phyloP scores from a whole-genome alignment of 805 yeast species.

The Candida arabinofermentans region DNA sequence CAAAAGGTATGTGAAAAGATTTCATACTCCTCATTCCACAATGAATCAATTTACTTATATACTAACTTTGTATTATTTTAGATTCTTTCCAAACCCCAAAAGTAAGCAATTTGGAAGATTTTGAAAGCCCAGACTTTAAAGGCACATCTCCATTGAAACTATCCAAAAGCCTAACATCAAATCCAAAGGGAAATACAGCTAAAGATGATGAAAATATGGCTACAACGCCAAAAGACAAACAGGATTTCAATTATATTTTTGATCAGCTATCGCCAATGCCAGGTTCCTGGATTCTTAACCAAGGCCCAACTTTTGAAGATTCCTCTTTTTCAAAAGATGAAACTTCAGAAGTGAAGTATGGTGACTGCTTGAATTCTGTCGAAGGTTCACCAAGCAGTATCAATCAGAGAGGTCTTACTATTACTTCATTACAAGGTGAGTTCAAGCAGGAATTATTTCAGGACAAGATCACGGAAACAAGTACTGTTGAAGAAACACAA shows the following conservation, averaged over 20 bases:
- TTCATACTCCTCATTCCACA: too few species aligned
- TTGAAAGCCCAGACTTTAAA: constrained; percentile 1
- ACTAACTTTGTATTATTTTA: neutral
- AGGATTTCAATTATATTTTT: constrained; percentile 24
- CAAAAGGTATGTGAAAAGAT: neutral
- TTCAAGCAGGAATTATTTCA: constrained; percentile 4
- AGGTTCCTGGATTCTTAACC: constrained; percentile 25
- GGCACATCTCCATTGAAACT: constrained; percentile 4
- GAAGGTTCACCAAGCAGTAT: constrained; percentile 18
- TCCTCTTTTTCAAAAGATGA: neutral
- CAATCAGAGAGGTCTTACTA: constrained; percentile 5
- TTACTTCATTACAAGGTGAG: constrained; percentile 18
- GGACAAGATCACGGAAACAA: too few species aligned
- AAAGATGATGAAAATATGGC: neutral
- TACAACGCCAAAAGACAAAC: constrained; percentile 13
- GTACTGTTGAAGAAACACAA: too few species aligned
- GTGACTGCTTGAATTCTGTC: constrained; percentile 13
- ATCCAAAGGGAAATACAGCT: neutral
- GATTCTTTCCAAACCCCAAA: constrained; percentile 1
- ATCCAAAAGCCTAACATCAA: too few species aligned
- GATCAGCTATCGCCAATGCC: constrained; percentile 28
- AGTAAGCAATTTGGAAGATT: neutral
- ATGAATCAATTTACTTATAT: too few species aligned
- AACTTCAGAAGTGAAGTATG: constrained; percentile 2
- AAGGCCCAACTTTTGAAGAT: constrained; percentile 10